These are phyloP conservation scores for Gracilariopsis chorda DNA, from an alignment of 23 red algal genomes.

Conservation along the genomic window DNA sequence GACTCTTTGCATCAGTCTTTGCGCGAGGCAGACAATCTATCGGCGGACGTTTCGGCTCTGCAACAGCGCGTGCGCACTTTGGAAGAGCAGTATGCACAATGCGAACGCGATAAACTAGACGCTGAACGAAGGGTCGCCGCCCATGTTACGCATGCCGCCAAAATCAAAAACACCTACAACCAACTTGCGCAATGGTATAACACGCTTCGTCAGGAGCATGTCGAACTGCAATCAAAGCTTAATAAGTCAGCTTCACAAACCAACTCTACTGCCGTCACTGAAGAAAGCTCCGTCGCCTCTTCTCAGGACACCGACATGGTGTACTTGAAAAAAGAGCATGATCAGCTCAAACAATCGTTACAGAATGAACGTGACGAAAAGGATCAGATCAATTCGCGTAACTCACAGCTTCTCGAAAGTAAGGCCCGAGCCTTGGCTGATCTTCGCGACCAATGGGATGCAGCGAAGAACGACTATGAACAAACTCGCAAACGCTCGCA, in stretches of 20 bases:
- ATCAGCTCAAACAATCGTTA: not conserved
- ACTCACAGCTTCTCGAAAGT: constrained; percentile 46
- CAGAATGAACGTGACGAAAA: constrained; percentile 25
- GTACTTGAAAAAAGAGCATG: constrained; percentile 14
- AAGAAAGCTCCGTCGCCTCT: not conserved
- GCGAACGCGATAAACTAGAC: constrained; percentile 27
- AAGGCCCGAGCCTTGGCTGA: constrained; percentile 48
- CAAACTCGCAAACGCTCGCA: not conserved
- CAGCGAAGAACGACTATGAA: not conserved
- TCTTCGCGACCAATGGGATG: constrained; percentile 53
- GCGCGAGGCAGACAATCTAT: not conserved
- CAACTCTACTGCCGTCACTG: not conserved
- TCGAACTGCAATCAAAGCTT: constrained; percentile 39
- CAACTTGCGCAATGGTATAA: constrained; percentile 71
- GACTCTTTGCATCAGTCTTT: constrained; percentile 12
- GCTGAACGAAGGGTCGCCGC: constrained; percentile 50
- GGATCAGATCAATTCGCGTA: constrained; percentile 39
- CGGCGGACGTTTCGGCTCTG: constrained; percentile 34
- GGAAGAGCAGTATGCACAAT: constrained; percentile 24
- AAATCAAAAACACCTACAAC: constrained; percentile 60
- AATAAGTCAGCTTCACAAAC: not conserved
- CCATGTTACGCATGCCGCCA: constrained; percentile 58
- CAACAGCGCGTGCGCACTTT: constrained; percentile 22
- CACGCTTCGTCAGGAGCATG: constrained; percentile 65
- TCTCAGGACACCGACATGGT: not conserved